Percentiles rank a stretch among this genome's conserved stretches.
Evolutionary conservation across 495 filamentous ascomycete species (phyloP).

Genomic region (Penicillium ucsense): DNA sequence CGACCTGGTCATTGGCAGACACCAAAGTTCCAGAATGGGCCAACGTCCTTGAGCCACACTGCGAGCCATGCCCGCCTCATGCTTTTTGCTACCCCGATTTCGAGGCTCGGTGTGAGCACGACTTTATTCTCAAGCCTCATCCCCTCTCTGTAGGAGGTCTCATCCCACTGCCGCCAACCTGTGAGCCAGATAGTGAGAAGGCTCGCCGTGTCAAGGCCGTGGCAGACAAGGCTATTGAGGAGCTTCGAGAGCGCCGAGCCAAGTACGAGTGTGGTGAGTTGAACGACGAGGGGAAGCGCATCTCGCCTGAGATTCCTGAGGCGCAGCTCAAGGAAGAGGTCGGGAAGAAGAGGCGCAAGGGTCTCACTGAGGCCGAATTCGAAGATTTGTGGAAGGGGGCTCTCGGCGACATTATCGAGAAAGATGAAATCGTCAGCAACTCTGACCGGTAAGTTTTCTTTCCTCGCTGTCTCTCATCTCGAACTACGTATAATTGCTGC

Average conservation of each 20-base stretch:
- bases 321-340: conserved; percentile 68
- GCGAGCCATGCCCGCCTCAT: conserved; percentile 86
- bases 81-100: conserved; percentile 79
- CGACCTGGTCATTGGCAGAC: conserved; percentile 43
- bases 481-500: conserved; percentile 6
- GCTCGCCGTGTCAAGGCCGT: conserved; percentile 77
- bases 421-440: conserved; percentile 70
- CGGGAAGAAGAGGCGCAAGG: conserved; percentile 59
- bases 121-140: conserved; percentile 77
- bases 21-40: conserved; percentile 58
- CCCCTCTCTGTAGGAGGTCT: conserved; percentile 73
- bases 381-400: conserved; percentile 85
- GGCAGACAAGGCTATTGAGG: conserved; percentile 78
- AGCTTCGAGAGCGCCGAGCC: conserved; percentile 75
- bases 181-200: conserved; percentile 90
- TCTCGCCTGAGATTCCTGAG: conserved; percentile 60
- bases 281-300: conserved; percentile 47
- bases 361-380: conserved; percentile 79
- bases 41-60: conserved; percentile 60
- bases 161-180: conserved; percentile 81
- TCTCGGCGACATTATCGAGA: conserved; percentile 69
- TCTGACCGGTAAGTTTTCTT: conserved; percentile 63
- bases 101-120: conserved; percentile 68
- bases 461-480: conserved; percentile 23
- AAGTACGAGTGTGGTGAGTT: conserved; percentile 83